A percentile compares a stretch with the other conserved stretches of the same genome.
These are phyloP conservation scores for Aspergillus heteromorphus DNA, from an alignment of 495 filamentous ascomycete genomes.

Conservation along the genomic window DNA sequence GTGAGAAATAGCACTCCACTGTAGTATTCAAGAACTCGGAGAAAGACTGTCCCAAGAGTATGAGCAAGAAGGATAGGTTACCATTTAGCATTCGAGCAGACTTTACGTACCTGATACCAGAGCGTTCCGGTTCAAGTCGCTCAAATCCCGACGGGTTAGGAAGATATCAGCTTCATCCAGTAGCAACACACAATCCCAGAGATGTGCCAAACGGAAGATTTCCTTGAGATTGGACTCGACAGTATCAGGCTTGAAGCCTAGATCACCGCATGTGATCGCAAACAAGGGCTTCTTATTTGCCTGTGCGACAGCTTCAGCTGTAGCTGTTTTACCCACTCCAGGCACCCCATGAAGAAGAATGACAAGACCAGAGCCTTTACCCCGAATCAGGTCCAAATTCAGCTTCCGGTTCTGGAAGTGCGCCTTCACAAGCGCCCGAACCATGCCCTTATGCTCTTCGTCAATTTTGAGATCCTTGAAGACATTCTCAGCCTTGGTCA, in stretches of 20 bases:
- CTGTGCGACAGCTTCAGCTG: constrained; percentile 24
- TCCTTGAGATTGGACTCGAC: constrained; percentile 33
- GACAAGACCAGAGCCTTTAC: constrained; percentile 35
- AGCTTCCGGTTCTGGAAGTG: background rate
- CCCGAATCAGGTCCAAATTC: constrained; percentile 13
- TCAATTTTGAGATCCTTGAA: background rate
- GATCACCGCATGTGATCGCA: constrained; percentile 23
- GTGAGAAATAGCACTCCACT: constrained; percentile 54
- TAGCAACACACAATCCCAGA: constrained; percentile 45
- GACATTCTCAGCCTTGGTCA: background rate
- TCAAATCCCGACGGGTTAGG: constrained; percentile 30
- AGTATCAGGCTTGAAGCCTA: constrained; percentile 27
- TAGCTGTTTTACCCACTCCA: constrained; percentile 33
- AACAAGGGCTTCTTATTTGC: constrained; percentile 14
- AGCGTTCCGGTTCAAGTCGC: constrained; percentile 40
- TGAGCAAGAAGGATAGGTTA: background rate
- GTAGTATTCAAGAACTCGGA: constrained; percentile 52
- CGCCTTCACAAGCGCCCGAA: background rate
- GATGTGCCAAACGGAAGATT: constrained; percentile 33
- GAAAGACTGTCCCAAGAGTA: constrained; percentile 37
- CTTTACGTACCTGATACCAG: constrained; percentile 38
- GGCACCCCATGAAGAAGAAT: constrained; percentile 47
- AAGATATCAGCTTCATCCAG: constrained; percentile 55
- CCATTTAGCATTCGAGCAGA: background rate
- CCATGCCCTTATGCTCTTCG: background rate